Percentiles rank a stretch among this genome's conserved stretches.
Evolutionary conservation across 1,139 yeast genomes (phyloP).

Genomic region (Taphrina sp.): DNA sequence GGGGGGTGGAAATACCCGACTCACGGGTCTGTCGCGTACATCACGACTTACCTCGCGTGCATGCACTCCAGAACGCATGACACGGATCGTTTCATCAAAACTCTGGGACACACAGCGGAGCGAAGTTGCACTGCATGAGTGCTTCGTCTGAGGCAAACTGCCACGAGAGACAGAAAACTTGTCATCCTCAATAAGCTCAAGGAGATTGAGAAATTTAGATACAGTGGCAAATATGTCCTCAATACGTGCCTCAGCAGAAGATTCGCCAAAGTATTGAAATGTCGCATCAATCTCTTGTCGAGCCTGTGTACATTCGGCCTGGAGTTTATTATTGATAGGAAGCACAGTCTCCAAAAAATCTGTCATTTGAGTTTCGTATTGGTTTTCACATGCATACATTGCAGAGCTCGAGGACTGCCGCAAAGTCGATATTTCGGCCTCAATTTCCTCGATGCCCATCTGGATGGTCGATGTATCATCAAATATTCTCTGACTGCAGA

Average conservation of each 20-base stretch:
- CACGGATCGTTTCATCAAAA: constrained; percentile 12
- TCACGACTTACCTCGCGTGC: constrained; percentile 19
- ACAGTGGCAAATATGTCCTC: constrained; percentile 21
- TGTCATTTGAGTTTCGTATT: background rate
- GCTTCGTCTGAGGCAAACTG: background rate
- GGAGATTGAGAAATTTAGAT: background rate
- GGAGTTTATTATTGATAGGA: no score
- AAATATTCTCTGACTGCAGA: no score
- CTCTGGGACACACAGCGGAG: background rate
- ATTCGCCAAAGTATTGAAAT: constrained; percentile 21
- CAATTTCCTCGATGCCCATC: no score
- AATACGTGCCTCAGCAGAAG: background rate
- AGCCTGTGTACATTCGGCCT: no score
- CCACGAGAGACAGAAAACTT: background rate
- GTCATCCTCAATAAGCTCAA: constrained; percentile 10
- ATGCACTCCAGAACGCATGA: constrained; percentile 25
- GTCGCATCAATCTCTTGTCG: no score
- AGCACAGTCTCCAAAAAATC: background rate
- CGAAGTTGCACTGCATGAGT: background rate
- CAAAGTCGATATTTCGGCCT: background rate
- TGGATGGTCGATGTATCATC: no score
- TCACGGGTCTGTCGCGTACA: constrained; percentile 9
- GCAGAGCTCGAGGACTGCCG: background rate
- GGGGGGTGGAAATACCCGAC: constrained; percentile 20
- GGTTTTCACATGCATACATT: background rate